Evolutionary conservation across 2,329 filamentous ascomycete species (phyloP).

Genomic region (Madurella fahalii): DNA sequence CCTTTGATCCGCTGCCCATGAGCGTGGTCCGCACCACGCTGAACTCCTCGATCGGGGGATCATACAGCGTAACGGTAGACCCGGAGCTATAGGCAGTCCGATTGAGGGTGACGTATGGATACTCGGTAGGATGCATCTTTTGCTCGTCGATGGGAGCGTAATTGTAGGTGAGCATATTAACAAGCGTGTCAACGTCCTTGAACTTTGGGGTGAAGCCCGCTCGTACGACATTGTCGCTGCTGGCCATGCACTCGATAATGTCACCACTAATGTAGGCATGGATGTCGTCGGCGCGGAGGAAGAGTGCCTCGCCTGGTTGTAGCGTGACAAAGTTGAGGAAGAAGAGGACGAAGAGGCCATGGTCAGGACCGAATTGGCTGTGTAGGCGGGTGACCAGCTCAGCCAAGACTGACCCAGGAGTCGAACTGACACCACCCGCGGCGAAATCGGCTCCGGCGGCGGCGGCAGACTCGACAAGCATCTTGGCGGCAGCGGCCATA

Average conservation of each 20-base stretch:
- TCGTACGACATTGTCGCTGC: slow-evolving; percentile 96
- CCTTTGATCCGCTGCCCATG: slow-evolving; percentile 68
- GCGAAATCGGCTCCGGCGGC: slow-evolving; percentile 71
- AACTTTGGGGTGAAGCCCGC: slow-evolving; percentile 98
- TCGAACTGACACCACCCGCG: slow-evolving; percentile 63
- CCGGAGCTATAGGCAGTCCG: slow-evolving; percentile 73
- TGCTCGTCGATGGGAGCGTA: slow-evolving; percentile 93
- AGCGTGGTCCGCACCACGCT: slow-evolving; percentile 79
- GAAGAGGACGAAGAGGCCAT: slow-evolving; percentile 92
- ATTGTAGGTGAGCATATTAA: slow-evolving; percentile 88
- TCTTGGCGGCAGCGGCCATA: slow-evolving; percentile 59
- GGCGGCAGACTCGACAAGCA: slow-evolving; percentile 68
- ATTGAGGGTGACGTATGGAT: slow-evolving; percentile 81
- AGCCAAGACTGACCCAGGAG: slow-evolving; percentile 65
- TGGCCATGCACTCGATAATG: slow-evolving; percentile 98
- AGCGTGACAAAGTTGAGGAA: slow-evolving; percentile 95
- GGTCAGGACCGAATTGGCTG: slow-evolving; percentile 79
- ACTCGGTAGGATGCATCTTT: slow-evolving; percentile 83
- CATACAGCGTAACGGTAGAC: slow-evolving; percentile 72
- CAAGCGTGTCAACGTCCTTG: slow-evolving; percentile 88
- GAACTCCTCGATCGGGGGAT: slow-evolving; percentile 96
- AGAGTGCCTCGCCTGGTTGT: slow-evolving; percentile 86
- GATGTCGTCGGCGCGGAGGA: slow-evolving; percentile 93
- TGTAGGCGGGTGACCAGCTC: slow-evolving; percentile 75
- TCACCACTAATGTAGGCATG: slow-evolving; percentile 92